Evolutionary conservation across 2,329 filamentous ascomycete genomes (phyloP).

Genomic region (Scopulariopsis brevicaulis): DNA sequence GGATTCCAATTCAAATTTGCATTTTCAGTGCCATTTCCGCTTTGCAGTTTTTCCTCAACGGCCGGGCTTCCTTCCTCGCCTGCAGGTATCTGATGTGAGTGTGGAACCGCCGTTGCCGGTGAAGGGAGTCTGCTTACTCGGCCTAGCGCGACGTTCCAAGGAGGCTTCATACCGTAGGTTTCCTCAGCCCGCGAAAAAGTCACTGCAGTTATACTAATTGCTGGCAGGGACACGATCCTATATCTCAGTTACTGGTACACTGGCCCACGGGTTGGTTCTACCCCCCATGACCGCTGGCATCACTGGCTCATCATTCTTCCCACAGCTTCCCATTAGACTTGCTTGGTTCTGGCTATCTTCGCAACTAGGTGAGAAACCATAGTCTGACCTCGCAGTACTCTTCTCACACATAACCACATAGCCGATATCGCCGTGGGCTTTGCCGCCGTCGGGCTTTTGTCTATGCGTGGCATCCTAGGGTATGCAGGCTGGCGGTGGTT

Average conservation of each 20-base stretch:
- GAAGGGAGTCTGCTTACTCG: constrained; percentile 5
- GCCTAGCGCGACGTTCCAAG: constrained; percentile 25
- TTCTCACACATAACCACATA: constrained; percentile 6
- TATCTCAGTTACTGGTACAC: constrained; percentile 65
- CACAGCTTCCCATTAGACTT: constrained; percentile 48
- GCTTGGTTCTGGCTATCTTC: constrained; percentile 54
- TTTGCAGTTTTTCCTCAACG: constrained; percentile 20
- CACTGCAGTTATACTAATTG: neutral
- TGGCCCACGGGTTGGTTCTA: constrained; percentile 27
- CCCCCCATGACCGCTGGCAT: neutral
- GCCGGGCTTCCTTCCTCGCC: constrained; percentile 18
- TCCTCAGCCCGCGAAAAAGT: constrained; percentile 4
- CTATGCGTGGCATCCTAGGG: constrained; percentile 37
- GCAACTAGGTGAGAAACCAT: constrained; percentile 12
- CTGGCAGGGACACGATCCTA: constrained; percentile 28
- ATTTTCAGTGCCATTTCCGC: constrained; percentile 20
- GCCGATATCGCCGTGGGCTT: constrained; percentile 38
- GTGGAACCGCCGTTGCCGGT: neutral
- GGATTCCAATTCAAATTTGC: constrained; percentile 36
- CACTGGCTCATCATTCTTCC: constrained; percentile 4
- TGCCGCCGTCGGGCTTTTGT: constrained; percentile 42
- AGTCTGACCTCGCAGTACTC: neutral
- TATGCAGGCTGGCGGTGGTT: constrained; percentile 48
- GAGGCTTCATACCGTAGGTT: constrained; percentile 49
- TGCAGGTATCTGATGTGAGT: constrained; percentile 14